Evolutionary conservation across 768 basidiomycete genomes (phyloP).

Genomic region (Rhodotorula kratochvilovae): DNA sequence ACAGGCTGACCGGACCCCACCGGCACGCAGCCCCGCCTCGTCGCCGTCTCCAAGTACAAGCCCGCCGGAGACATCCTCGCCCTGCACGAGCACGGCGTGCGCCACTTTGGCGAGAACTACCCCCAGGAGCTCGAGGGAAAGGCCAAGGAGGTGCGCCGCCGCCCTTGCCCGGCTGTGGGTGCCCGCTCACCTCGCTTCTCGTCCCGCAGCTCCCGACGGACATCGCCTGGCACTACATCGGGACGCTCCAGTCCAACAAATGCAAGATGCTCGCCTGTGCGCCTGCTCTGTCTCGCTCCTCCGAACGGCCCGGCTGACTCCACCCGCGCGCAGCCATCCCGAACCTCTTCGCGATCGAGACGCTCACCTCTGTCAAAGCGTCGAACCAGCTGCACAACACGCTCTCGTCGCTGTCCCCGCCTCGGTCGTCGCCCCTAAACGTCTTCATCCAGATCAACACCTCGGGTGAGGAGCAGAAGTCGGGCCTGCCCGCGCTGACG

Average conservation of each 20-base stretch:
- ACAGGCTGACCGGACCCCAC: background rate
- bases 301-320: background rate
- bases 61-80: conserved; percentile 79
- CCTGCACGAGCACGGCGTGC: conserved; percentile 71
- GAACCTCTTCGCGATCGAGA: conserved; percentile 81
- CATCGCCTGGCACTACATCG: conserved; percentile 97
- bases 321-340: conserved; percentile 61
- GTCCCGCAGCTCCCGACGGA: conserved; percentile 67
- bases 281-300: conserved; percentile 38
- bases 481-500: conserved; percentile 66
- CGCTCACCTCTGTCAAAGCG: conserved; percentile 72
- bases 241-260: conserved; percentile 88
- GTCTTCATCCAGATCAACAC: conserved; percentile 92
- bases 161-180: background rate
- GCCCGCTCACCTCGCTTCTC: background rate
- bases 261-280: conserved; percentile 77
- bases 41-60: conserved; percentile 92
- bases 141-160: conserved; percentile 57
- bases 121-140: conserved; percentile 89
- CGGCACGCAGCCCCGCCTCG: conserved; percentile 54
- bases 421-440: conserved; percentile 73
- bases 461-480: conserved; percentile 84
- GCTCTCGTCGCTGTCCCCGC: conserved; percentile 65
- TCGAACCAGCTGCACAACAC: conserved; percentile 74
- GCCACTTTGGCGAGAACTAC: conserved; percentile 97